Evolutionary conservation across 2,329 filamentous ascomycete species (phyloP).

Genomic region (Nemania serpens): DNA sequence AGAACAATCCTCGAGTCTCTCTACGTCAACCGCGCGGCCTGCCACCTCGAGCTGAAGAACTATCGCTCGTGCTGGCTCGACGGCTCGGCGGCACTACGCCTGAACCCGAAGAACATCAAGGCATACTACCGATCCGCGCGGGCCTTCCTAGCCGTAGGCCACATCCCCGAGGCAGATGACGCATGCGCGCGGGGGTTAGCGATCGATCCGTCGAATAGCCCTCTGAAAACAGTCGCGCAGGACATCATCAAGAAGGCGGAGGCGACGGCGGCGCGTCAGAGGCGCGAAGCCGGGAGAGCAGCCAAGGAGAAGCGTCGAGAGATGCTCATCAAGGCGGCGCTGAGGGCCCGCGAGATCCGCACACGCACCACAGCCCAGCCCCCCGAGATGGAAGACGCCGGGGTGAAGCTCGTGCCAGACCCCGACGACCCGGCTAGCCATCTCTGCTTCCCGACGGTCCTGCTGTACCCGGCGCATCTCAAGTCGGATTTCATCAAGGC

Average conservation of each 20-base stretch:
- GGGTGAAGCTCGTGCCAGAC: constrained; percentile 70
- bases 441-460: constrained; percentile 76
- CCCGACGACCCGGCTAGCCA: constrained; percentile 72
- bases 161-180: constrained; percentile 79
- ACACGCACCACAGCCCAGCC: constrained; percentile 69
- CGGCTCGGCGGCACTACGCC: constrained; percentile 75
- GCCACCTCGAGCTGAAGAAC: constrained; percentile 86
- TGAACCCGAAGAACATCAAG: constrained; percentile 84
- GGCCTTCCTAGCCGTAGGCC: constrained; percentile 79
- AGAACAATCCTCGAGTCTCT: constrained; percentile 72
- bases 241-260: constrained; percentile 67
- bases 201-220: constrained; percentile 71
- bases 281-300: constrained; percentile 59
- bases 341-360: constrained; percentile 71
- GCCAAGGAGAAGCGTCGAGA: constrained; percentile 61
- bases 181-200: constrained; percentile 74
- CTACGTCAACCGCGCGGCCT: constrained; percentile 86
- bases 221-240: constrained; percentile 64
- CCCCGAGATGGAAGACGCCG: constrained; percentile 87
- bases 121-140: constrained; percentile 84
- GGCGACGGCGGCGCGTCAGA: constrained; percentile 58
- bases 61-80: constrained; percentile 86
- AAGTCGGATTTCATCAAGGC: constrained; percentile 91
- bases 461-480: constrained; percentile 82
- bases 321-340: constrained; percentile 65